Base-by-base conservation (phyloP, 768 basidiomycete species). In the Auricularia heimuer region DNA sequence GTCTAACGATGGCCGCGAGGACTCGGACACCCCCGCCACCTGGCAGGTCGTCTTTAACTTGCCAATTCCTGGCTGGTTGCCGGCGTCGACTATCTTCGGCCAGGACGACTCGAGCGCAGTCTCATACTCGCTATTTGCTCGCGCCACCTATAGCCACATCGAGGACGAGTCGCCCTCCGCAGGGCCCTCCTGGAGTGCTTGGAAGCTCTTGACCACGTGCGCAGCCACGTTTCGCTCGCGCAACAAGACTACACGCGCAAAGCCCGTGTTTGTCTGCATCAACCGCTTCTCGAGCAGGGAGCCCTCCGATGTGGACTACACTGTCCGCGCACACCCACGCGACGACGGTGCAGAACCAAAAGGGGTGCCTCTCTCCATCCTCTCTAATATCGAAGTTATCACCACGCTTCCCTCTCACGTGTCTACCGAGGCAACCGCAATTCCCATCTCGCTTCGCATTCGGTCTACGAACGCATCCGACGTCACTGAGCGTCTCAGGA, bases 31-130 rank as follows among this genome's bases (percentile, higher is more conserved):
- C 83, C 62, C 82, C 81, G 75, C 71, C 74, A 62, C 66, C 14
- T 92, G 92, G 87, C 85, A 88, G 68, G 78, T 93, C 64, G 78
- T 86, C 18, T 96, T 95, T 73, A 87, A 93, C 73, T 75, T 97
- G 3, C 81, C 84, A 16, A 77, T 95, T n/a, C 93, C 94, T 3
- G 94, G 93, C 18, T 96, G 94, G 94, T 80, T 97, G 2, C 94
- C 94, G 7, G 77, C 83, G 33, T 69, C 63, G 3, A 65, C 71
- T 3, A 24, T 60, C 3, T 81, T 84, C 65, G 84, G 85, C 33
- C 73, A 79, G 16, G 68, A 70, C 4, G 69, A 68, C 10, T 58
- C 70, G 1, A 79, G 80, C 21, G 88, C 88, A 24, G 83, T 84
- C 4, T 81, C 80, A 63, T 93, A 93, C 71, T 77, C 79, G 21